A percentile compares a stretch with the other conserved stretches of the same genome.
phyloP scores from a whole-genome alignment of 2,329 filamentous ascomycete species.

The Ceratocystiopsis sp. region DNA sequence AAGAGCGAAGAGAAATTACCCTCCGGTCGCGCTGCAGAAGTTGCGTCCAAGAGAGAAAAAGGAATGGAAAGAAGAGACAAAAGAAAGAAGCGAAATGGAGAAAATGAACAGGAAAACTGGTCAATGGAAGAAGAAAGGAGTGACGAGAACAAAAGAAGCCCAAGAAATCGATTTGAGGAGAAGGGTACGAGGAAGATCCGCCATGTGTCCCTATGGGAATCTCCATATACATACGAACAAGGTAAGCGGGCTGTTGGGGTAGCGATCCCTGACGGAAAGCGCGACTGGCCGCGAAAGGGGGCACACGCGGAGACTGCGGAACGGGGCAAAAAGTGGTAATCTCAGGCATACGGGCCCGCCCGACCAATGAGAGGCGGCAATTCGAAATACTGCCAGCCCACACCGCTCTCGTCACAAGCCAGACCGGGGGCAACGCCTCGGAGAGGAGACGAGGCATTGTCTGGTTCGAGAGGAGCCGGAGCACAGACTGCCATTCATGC shows the following conservation, averaged over 20 bases:
- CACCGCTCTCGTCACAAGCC: conserved; percentile 6
- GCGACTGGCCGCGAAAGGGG: too few relatives aligned
- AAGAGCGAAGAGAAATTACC: too few relatives aligned
- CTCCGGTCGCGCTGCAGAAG: too few relatives aligned
- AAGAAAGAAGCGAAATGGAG: conserved; percentile 14
- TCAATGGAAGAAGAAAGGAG: conserved; percentile 8
- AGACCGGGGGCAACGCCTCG: not conserved
- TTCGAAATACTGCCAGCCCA: not conserved
- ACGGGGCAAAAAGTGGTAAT: too few relatives aligned
- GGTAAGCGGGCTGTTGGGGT: not conserved
- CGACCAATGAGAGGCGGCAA: not conserved
- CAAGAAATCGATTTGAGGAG: not conserved
- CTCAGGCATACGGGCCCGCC: not conserved
- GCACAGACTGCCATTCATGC: too few relatives aligned
- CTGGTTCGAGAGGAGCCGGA: too few relatives aligned
- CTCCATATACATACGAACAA: too few relatives aligned
- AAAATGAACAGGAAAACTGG: conserved; percentile 11
- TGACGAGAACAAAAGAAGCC: conserved; percentile 6
- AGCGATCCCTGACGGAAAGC: too few relatives aligned
- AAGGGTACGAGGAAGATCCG: not conserved
- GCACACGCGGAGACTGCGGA: too few relatives aligned
- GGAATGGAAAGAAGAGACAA: conserved; percentile 25
- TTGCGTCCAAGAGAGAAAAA: conserved; percentile 8
- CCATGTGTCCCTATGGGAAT: too few relatives aligned
- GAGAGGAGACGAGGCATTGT: not conserved